Evolutionary conservation across 192 early-diverging fungal species (phyloP), one percentile per base, ranked within the genome.

Genomic region (Entomortierella parvispora): DNA sequence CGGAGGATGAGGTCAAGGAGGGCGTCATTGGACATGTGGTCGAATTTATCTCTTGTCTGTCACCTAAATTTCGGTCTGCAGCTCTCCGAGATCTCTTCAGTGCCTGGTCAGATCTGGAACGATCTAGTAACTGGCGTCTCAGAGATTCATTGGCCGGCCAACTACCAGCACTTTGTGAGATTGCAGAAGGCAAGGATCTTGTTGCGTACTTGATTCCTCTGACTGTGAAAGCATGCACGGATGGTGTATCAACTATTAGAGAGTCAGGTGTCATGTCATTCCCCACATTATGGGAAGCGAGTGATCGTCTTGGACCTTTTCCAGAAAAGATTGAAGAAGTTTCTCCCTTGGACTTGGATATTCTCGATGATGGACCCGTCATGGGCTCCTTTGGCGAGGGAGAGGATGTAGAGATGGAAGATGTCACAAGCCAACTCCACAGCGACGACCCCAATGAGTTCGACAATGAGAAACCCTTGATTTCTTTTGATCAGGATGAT

Each of bases 131-230:
- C 58, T 94, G 93, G 93, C 87, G 91, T 14, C 83, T 91, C 18
- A 82, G 93, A 33, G 88, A 94, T 65, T 86, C 88, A 42, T 83
- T 94, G 71, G 90, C 91, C 2, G 69, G 71, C 20, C 93, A 94
- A 70, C 65, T 94, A n/a, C 85, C 89, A 17, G 83, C 81, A 22
- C 81, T 94, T 26, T 89, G 90, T 53, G 80, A 84, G 28, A 65
- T 91, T 33, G 91, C 89, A 57, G 85, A 91, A 29, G 84, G 84
- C 0, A 60, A 85, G 8, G 80, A 84, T 54, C 86, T 92, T 2
- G 82, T 94, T 4, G 83, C 86, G 62, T 83, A 87, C 31, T 66
- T 94, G 50, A 71, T 94, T 46, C 93, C 93, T 12, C 63, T 91
- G 61, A 89, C 89, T 6, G 84, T 92, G 46, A 51, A 77, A 12